Conservation (phyloP, 139 green algal species). For the Pseudopediastrum boryanum region DNA sequence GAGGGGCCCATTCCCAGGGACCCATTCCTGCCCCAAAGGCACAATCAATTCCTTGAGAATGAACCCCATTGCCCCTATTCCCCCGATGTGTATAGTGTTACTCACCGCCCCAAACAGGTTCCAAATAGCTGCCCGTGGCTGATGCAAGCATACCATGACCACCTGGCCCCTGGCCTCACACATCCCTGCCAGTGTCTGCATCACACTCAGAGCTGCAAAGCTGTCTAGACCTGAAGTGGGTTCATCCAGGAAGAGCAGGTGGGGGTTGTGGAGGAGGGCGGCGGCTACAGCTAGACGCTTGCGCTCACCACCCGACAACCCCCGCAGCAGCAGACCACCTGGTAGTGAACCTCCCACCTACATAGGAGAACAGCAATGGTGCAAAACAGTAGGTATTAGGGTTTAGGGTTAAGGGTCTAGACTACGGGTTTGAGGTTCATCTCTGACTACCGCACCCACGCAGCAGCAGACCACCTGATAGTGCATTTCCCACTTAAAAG, state of each 20-base stretch:
- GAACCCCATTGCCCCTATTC: too few species aligned
- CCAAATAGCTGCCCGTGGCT: constrained; percentile 88
- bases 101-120: constrained; percentile 88
- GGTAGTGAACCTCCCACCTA: constrained; percentile 63
- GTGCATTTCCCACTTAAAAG: too few species aligned
- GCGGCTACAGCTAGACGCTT: constrained; percentile 69
- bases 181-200: constrained; percentile 52
- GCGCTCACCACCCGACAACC: constrained; percentile 60
- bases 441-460: too few species aligned
- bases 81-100: too few species aligned
- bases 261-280: constrained; percentile 74
- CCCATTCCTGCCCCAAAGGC: too few species aligned
- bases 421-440: too few species aligned
- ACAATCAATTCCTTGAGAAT: too few species aligned
- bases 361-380: too few species aligned
- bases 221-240: constrained; percentile 83
- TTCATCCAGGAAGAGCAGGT: constrained; percentile 77
- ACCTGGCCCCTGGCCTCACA: constrained; percentile 74
- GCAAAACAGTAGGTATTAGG: too few species aligned
- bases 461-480: too few species aligned
- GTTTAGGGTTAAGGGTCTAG: too few species aligned
- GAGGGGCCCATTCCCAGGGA: too few species aligned
- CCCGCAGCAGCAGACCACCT: constrained; percentile 60
- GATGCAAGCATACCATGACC: constrained; percentile 86
- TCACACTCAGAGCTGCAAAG: constrained; percentile 65